Conservation (phyloP, 495 filamentous ascomycete species). For the Lasiosphaeriaceae sp. region DNA sequence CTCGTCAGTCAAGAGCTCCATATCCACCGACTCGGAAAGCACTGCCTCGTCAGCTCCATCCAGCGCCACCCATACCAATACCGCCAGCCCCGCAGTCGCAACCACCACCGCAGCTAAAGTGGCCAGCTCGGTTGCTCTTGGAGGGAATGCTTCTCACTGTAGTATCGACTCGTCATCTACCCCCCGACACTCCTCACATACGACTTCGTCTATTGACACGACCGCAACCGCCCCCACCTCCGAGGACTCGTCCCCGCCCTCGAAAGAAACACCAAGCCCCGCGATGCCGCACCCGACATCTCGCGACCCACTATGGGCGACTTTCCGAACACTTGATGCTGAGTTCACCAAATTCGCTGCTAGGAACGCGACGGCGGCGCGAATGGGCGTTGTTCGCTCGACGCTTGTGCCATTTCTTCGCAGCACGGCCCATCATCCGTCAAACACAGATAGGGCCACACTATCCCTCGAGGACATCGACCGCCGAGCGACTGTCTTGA, state of each 20-base stretch:
- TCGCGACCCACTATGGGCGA: slow-evolving; percentile 86
- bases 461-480: slow-evolving; percentile 79
- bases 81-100: not conserved
- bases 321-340: slow-evolving; percentile 75
- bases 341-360: slow-evolving; percentile 80
- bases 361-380: slow-evolving; percentile 68
- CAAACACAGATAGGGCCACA: slow-evolving; percentile 52
- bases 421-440: slow-evolving; percentile 65
- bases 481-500: slow-evolving; percentile 72
- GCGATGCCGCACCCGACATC: slow-evolving; percentile 43
- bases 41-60: slow-evolving; percentile 11
- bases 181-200: slow-evolving; percentile 51
- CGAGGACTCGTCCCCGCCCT: slow-evolving; percentile 57
- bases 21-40: slow-evolving; percentile 12
- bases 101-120: slow-evolving; percentile 6
- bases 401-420: slow-evolving; percentile 81
- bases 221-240: slow-evolving; percentile 51
- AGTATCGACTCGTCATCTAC: slow-evolving; percentile 30
- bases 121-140: slow-evolving; percentile 1
- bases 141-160: slow-evolving; percentile 19
- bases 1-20: slow-evolving; percentile 25
- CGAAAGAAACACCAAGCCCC: slow-evolving; percentile 25
- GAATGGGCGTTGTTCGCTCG: slow-evolving; percentile 74
- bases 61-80: not conserved
- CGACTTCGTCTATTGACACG: slow-evolving; percentile 39